phyloP scores from a whole-genome alignment of 2,329 filamentous ascomycete species.

The Xylariales sp. region DNA sequence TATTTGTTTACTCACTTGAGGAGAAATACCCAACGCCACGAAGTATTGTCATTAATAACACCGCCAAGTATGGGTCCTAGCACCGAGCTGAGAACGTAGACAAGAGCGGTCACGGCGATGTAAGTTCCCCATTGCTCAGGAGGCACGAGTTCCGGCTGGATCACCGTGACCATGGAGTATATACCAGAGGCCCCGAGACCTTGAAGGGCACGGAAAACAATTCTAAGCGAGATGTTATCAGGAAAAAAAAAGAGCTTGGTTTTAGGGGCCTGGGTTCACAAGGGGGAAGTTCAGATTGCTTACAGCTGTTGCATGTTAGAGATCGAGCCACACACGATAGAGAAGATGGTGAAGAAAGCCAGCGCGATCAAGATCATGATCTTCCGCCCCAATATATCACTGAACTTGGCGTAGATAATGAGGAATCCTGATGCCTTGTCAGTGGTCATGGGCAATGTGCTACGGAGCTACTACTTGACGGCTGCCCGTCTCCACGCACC shows the following conservation, averaged over 20 bases:
- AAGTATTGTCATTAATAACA: conserved; percentile 31
- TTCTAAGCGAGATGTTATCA: conserved; percentile 13
- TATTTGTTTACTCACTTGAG: conserved; percentile 40
- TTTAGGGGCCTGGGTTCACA: no score
- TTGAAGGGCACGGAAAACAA: conserved; percentile 33
- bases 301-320: neutral
- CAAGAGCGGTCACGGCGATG: conserved; percentile 28
- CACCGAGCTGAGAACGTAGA: conserved; percentile 34
- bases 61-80: conserved; percentile 40
- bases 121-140: conserved; percentile 26
- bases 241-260: neutral
- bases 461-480: no score
- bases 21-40: conserved; percentile 43
- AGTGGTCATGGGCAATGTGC: no score
- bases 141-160: conserved; percentile 30
- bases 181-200: conserved; percentile 43
- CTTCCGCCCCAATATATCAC: conserved; percentile 40
- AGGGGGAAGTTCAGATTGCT: no score
- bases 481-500: conserved; percentile 23
- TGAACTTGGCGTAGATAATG: conserved; percentile 37
- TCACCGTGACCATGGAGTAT: conserved; percentile 35
- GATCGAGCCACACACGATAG: neutral
- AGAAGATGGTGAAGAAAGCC: conserved; percentile 32
- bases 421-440: conserved; percentile 26
- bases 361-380: conserved; percentile 29